Conservation (phyloP, 2,329 filamentous ascomycete genomes). For the Ophiognomonia clavigignenti-juglandacearum region DNA sequence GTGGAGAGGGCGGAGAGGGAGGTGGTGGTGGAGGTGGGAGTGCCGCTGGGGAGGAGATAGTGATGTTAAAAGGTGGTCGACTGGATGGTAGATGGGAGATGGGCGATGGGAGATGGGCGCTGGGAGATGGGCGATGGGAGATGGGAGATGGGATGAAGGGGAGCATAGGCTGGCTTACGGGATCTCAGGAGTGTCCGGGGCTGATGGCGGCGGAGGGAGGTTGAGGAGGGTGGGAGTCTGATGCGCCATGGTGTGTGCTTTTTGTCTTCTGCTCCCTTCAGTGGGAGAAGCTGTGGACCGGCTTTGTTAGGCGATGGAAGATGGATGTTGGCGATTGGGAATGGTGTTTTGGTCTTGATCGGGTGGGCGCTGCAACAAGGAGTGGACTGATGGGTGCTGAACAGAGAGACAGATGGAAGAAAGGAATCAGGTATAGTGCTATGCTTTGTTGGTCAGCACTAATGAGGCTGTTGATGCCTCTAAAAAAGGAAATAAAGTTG, state of each 20-base stretch:
- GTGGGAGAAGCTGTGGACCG: background rate
- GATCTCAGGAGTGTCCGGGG: conserved; percentile 81
- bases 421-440: background rate
- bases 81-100: too few species aligned
- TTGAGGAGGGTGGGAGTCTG: conserved; percentile 68
- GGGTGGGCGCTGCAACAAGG: too few species aligned
- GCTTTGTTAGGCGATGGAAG: too few species aligned
- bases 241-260: conserved; percentile 23
- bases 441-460: background rate
- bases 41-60: conserved; percentile 57
- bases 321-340: too few species aligned
- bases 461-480: background rate
- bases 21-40: conserved; percentile 86
- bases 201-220: conserved; percentile 75
- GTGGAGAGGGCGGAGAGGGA: conserved; percentile 89
- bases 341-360: too few species aligned
- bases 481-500: background rate
- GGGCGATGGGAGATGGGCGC: too few species aligned
- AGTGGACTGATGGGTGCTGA: too few species aligned
- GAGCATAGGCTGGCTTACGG: conserved; percentile 56
- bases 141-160: background rate
- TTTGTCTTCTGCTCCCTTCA: background rate
- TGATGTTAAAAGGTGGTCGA: too few species aligned
- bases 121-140: too few species aligned
- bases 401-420: too few species aligned